Conservation (phyloP, 129 eudicot genomes). For the Tanacetum coccineum region DNA sequence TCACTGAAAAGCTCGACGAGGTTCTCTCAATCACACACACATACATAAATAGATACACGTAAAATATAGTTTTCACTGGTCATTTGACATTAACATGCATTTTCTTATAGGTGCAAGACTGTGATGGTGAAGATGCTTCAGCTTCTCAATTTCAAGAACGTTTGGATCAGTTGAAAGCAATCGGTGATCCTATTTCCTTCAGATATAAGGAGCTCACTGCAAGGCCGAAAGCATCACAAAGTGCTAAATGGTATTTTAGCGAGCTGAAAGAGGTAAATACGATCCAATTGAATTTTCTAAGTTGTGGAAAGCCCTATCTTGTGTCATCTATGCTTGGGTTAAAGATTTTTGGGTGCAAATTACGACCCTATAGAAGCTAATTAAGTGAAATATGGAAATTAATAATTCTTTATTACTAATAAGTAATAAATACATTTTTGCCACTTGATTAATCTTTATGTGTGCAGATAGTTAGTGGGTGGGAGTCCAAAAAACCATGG, state of each 20-base stretch:
- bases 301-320: not conserved
- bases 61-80: no score
- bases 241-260: constrained; percentile 57
- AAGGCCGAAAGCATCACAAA: constrained; percentile 69
- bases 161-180: constrained; percentile 63
- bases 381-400: not conserved
- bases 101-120: constrained; percentile 75
- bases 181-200: constrained; percentile 87
- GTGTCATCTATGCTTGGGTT: constrained; percentile 11
- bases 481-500: constrained; percentile 9
- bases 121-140: constrained; percentile 98
- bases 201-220: constrained; percentile 79
- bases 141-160: constrained; percentile 77
- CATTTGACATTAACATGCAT: constrained; percentile 8
- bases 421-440: no score
- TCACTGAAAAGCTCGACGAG: constrained; percentile 82
- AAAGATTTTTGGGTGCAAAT: constrained; percentile 9
- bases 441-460: not conserved
- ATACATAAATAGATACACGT: not conserved
- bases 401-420: no score
- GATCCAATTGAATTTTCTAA: constrained; percentile 9
- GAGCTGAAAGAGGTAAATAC: constrained; percentile 71
- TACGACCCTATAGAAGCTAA: constrained; percentile 9
- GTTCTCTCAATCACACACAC: constrained; percentile 29
- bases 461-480: constrained; percentile 65